Percentiles rank a stretch among this genome's conserved stretches.
Conservation (phyloP, 108 stramenopile species). For the Stephanodiscus minutulus region DNA sequence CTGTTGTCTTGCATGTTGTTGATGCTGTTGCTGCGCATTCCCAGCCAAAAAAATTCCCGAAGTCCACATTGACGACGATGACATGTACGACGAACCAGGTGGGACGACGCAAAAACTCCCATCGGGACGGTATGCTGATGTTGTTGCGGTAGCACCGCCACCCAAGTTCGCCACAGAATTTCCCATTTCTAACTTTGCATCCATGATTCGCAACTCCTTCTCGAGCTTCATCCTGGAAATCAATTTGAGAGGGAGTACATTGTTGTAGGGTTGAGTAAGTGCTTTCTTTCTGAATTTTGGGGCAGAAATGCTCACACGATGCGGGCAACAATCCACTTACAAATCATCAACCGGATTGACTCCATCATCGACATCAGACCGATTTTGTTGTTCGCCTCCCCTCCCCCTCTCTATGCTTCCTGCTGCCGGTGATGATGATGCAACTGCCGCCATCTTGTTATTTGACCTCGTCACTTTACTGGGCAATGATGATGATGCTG, state of each 20-base stretch:
- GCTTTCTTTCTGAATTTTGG: background rate
- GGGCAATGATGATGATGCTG: slow-evolving; percentile 11
- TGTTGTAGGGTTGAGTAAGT: background rate
- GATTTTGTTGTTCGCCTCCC: background rate
- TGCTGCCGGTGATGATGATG: slow-evolving; percentile 5
- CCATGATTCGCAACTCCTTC: slow-evolving; percentile 79
- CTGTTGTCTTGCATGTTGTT: background rate
- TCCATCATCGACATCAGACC: slow-evolving; percentile 1
- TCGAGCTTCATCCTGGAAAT: slow-evolving; percentile 83
- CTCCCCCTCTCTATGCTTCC: background rate
- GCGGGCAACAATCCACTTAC: slow-evolving; percentile 12
- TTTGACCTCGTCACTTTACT: slow-evolving; percentile 7
- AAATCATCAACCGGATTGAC: slow-evolving; percentile 50
- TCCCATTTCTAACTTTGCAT: slow-evolving; percentile 80
- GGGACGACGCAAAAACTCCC: slow-evolving; percentile 87
- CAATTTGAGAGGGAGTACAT: slow-evolving; percentile 22
- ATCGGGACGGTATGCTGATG: slow-evolving; percentile 55
- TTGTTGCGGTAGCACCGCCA: slow-evolving; percentile 6
- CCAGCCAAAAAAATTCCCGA: slow-evolving; percentile 33
- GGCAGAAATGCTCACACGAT: background rate
- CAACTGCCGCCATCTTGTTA: slow-evolving; percentile 8
- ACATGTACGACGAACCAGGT: slow-evolving; percentile 74
- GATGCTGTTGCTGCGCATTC: slow-evolving; percentile 3
- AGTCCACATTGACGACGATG: slow-evolving; percentile 60
- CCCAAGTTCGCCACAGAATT: slow-evolving; percentile 75